A percentile compares a stretch with the other conserved stretches of the same genome.
Evolutionary conservation across 2,329 filamentous ascomycete species (phyloP).

Genomic region (Immersiporthe knoxdaviesiana): DNA sequence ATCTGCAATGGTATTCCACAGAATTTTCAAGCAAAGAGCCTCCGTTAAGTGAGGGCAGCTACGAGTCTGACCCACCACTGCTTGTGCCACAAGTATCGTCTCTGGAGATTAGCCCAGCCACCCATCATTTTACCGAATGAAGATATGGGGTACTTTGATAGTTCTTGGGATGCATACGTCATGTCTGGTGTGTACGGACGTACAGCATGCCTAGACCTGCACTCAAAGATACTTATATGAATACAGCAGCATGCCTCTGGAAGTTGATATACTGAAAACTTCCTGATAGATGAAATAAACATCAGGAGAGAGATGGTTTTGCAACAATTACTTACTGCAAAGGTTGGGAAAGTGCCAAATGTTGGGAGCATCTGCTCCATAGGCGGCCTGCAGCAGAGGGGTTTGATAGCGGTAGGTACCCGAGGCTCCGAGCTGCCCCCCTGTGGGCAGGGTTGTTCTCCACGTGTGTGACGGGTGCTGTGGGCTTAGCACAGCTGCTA

Average conservation of each 20-base stretch:
- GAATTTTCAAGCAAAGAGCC: too few relatives aligned
- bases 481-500: slow-evolving; percentile 1
- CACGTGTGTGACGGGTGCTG: slow-evolving; percentile 1
- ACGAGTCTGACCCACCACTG: background rate
- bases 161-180: background rate
- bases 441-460: slow-evolving; percentile 3
- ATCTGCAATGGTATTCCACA: too few relatives aligned
- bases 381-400: background rate
- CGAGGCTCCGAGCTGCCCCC: slow-evolving; percentile 3
- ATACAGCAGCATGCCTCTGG: background rate
- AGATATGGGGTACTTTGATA: background rate
- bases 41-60: background rate
- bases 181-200: background rate
- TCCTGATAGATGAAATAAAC: background rate
- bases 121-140: background rate
- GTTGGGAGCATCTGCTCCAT: background rate
- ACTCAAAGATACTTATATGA: background rate
- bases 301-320: background rate
- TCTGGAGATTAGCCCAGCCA: slow-evolving; percentile 5
- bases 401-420: slow-evolving; percentile 2
- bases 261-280: background rate
- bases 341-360: background rate
- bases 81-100: background rate
- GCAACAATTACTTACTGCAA: background rate
- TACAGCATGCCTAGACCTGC: background rate